These are phyloP conservation scores for Taphrina wiesneri DNA, from an alignment of 1,139 yeast genomes.

Conservation along the genomic window DNA sequence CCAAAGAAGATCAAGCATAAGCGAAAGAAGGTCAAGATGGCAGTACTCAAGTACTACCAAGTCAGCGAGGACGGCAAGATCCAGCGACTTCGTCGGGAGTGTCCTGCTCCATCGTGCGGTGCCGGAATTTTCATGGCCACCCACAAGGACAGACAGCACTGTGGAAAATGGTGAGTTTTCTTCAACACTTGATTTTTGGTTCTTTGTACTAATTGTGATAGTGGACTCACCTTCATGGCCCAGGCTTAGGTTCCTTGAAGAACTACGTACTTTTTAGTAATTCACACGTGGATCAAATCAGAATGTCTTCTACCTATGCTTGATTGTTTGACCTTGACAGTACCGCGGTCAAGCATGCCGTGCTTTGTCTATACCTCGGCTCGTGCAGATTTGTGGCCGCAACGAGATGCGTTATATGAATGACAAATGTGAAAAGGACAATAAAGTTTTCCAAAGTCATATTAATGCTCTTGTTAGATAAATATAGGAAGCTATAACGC, in stretches of 20 bases:
- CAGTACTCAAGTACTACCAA: conserved; percentile 99
- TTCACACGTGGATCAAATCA: no score
- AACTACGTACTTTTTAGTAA: not conserved
- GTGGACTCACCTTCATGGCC: conserved; percentile 31
- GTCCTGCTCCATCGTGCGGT: conserved; percentile 91
- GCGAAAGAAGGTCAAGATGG: conserved; percentile 98
- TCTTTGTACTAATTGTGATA: not conserved
- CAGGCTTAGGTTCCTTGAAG: conserved; percentile 6
- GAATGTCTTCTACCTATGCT: no score
- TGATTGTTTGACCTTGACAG: no score
- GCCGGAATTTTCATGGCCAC: conserved; percentile 91
- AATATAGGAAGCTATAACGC: not conserved
- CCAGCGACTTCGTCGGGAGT: conserved; percentile 98
- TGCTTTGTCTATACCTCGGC: no score
- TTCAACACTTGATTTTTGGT: not conserved
- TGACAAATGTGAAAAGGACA: no score
- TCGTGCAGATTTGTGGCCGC: no score
- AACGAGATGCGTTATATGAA: no score
- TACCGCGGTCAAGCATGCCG: no score
- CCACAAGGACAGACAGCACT: conserved; percentile 65
- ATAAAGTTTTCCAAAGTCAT: not conserved
- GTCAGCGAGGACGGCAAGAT: conserved; percentile 98
- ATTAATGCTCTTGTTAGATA: not conserved
- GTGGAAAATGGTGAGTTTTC: conserved; percentile 24
- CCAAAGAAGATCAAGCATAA: conserved; percentile 99